A percentile compares a stretch with the other conserved stretches of the same genome.
These are phyloP conservation scores for Candida golubevii DNA, from an alignment of 805 yeast genomes.

Conservation along the genomic window DNA sequence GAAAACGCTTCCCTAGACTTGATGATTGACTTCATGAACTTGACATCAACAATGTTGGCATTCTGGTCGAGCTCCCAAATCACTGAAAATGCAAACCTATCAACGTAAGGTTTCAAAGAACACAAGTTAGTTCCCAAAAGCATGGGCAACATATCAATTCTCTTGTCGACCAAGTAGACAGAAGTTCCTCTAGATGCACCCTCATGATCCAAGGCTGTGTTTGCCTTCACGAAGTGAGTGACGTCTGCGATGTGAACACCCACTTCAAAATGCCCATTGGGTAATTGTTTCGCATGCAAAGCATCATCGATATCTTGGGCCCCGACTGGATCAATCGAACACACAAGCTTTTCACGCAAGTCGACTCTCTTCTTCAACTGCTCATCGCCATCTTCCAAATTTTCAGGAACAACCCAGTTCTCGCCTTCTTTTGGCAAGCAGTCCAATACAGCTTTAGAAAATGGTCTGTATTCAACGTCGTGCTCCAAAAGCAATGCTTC, in stretches of 20 bases:
- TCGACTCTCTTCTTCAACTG: conserved; percentile 67
- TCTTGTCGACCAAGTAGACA: conserved; percentile 92
- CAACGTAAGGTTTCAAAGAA: conserved; percentile 92
- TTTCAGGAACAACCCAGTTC: conserved; percentile 83
- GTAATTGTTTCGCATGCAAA: conserved; percentile 74
- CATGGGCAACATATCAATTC: conserved; percentile 98
- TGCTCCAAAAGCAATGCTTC: conserved; percentile 92
- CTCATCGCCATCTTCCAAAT: conserved; percentile 48
- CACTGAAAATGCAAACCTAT: conserved; percentile 92
- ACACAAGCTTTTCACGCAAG: conserved; percentile 80
- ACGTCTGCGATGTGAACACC: conserved; percentile 99
- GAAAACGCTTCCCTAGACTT: conserved; percentile 91
- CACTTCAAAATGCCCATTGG: conserved; percentile 93
- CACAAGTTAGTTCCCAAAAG: conserved; percentile 92
- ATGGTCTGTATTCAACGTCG: conserved; percentile 95
- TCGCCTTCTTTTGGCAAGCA: conserved; percentile 94
- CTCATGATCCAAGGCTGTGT: conserved; percentile 87
- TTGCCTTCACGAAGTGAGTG: conserved; percentile 92
- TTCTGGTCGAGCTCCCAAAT: conserved; percentile 90
- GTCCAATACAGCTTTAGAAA: conserved; percentile 83
- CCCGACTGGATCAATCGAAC: conserved; percentile 96
- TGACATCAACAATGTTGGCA: conserved; percentile 77
- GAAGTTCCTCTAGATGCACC: conserved; percentile 98
- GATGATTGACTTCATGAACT: conserved; percentile 83
- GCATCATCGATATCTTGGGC: conserved; percentile 99